These are phyloP conservation scores for Ailanthus altissimus DNA, from an alignment of 345 rosid species.

Conservation along the genomic window DNA sequence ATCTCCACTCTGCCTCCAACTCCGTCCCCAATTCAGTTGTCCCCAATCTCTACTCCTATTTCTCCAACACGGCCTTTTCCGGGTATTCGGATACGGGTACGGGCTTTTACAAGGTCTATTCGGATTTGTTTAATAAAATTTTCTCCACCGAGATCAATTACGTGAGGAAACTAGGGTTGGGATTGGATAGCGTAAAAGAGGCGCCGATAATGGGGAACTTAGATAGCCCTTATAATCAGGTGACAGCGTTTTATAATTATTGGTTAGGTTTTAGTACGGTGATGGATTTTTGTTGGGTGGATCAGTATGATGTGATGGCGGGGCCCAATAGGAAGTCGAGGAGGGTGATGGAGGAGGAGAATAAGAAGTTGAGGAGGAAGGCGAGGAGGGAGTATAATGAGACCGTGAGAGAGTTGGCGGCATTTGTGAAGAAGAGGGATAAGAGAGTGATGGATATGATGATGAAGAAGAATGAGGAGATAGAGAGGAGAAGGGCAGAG, in stretches of 20 bases:
- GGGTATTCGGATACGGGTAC: conserved; percentile 70
- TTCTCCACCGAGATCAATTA: conserved; percentile 62
- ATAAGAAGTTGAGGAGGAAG: conserved; percentile 85
- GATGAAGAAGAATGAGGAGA: conserved; percentile 65
- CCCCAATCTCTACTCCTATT: conserved; percentile 77
- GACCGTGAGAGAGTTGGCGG: conserved; percentile 76
- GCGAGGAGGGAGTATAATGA: conserved; percentile 82
- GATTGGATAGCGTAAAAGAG: conserved; percentile 56
- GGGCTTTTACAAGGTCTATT: conserved; percentile 83
- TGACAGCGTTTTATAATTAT: conserved; percentile 77
- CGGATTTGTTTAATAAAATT: conserved; percentile 66
- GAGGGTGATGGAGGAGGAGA: conserved; percentile 93
- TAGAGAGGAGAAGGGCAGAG: conserved; percentile 59
- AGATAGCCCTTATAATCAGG: conserved; percentile 71
- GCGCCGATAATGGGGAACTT: conserved; percentile 91
- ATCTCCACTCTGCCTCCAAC: conserved; percentile 39
- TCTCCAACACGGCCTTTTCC: conserved; percentile 67
- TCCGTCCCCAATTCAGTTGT: conserved; percentile 46
- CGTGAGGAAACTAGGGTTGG: conserved; percentile 59
- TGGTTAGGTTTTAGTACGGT: conserved; percentile 84
- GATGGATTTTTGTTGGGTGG: conserved; percentile 92
- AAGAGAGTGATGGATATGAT: conserved; percentile 85
- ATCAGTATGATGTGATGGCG: conserved; percentile 67
- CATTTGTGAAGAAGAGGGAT: conserved; percentile 89
- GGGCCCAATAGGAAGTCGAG: conserved; percentile 74